Base-by-base conservation (phyloP, 2,329 filamentous ascomycete genomes). In the Dryadomyces quercivorus region DNA sequence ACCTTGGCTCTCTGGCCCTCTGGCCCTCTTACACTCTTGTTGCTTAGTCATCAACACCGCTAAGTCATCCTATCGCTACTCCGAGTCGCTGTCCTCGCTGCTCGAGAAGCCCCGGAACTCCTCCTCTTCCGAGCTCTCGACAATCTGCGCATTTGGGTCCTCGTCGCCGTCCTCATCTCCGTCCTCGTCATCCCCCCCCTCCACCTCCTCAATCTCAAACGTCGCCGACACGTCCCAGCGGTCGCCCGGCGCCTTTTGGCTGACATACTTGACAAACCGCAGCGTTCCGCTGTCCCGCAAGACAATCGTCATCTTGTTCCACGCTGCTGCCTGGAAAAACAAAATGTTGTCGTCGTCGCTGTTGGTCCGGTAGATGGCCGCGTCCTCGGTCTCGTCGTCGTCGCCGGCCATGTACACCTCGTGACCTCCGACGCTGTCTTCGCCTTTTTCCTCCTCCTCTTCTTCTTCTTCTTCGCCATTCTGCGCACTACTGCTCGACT, bases 261-360 rank as follows among this genome's bases (percentile, higher is more conserved):
- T 94, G 21, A 98, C 86, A 67, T 97, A 98, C 74, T 97, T 98
- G 64, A 97, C 90, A 66, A 98, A 98, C 67, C 88, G 85, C 65
- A 98, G 75, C 15, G 86, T 85, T 15, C 88, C 91, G 61, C 81
- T 82, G 66, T 98, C 93, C 56, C 93, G 80, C 61, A 97, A 73
- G 36, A 97, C 93, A 60, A 98, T 81, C 59, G 85, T 90, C 73
- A 98, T 76, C 59, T 86, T 88, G 69, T 97, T 97, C 93, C 93
- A 98, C 16, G 78, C 68, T 1, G 78, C 75, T 9, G 75, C 74
- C 67, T 82, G 78, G 72, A 79, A 81, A 69, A 82, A 82, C 49
- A 82, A 71, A 59, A 82, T 81, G 66, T 81, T 82, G 70, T 82
- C 78, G 50, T 95, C 91, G 53, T 94, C 92, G 44, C 81, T 77